Conservation (phyloP, 352 stramenopile genomes). For the Phytophthora pisi region DNA sequence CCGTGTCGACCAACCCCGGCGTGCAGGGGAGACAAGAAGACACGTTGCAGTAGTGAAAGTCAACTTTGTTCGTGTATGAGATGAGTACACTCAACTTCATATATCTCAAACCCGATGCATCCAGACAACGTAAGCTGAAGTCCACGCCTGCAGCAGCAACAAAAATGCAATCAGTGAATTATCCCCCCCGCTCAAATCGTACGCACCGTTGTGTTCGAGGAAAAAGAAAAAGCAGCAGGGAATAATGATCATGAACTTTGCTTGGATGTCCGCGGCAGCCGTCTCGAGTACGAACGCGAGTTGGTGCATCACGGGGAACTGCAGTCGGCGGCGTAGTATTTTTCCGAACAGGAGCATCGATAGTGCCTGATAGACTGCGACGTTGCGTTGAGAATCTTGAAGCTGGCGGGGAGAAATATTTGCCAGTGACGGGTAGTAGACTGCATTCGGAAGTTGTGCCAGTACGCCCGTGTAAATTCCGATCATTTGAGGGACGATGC, state of each 20-base stretch:
- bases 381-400: conserved; percentile 6
- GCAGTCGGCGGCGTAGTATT: conserved; percentile 17
- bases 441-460: conserved; percentile 16
- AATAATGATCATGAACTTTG: conserved; percentile 34
- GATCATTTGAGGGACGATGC: conserved; percentile 30
- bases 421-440: conserved; percentile 18
- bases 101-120: not conserved
- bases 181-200: not conserved
- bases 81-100: no score
- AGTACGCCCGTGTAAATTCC: conserved; percentile 25
- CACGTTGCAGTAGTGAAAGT: no score
- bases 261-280: conserved; percentile 25
- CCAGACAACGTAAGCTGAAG: conserved; percentile 24
- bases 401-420: not conserved
- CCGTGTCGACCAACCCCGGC: no score
- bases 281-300: conserved; percentile 37
- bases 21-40: no score
- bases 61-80: no score
- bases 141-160: conserved; percentile 16
- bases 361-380: conserved; percentile 28
- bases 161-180: not conserved
- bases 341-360: conserved; percentile 18
- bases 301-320: conserved; percentile 30
- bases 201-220: conserved; percentile 33
- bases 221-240: conserved; percentile 36